Base-by-base conservation (phyloP, 345 rosid species). In the Jatropha curcas region DNA sequence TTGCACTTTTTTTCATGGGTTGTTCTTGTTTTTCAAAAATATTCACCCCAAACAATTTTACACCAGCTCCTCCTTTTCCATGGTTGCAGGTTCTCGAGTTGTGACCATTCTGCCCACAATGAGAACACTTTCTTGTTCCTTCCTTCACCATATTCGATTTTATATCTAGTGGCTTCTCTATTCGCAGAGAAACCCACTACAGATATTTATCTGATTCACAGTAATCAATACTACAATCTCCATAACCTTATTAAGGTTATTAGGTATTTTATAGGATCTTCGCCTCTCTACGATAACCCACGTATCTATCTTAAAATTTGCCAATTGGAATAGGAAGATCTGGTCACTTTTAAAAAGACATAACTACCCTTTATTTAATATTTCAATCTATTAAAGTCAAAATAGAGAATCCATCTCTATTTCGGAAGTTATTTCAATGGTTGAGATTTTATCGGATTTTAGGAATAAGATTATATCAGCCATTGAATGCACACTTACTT, bases 1-100 rank as follows among this genome's bases (percentile, higher is more conserved):
- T 86, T 2, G 53, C 58, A 72, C 89, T 83, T 73, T 67, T 87
- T 46, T 69, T 82, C 65, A 84, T n/a, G 60, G 79, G 37, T 16
- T 69, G 67, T 24, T 67, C 76, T 28, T 75, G 74, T 31, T 77
- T 75, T 13, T 79, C 67, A 12, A 65, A n/a, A 64, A 90, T 83
- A 28, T 74, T 73, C 30, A 86, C 91, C 16, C 95, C 95, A 61
- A 90, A 90, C 24, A 90, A 76, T 69, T 84, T 90, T 10, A 90
- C 11, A 16, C 60, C 72, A 1, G 65, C 80, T 8, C 61, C 72
- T 1, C 64, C 79, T n/a, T 67, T 80, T 4, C 57, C 82, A 53
- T 41, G 8, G 45, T 81, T 71, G 58, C 88, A 85, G 1, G 87
- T 83, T 45, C 92, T 83, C 0, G 89, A 68, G 65, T 85, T 88